Evolutionary conservation across 495 filamentous ascomycete species (phyloP).

Genomic region (Tuber aestivum): DNA sequence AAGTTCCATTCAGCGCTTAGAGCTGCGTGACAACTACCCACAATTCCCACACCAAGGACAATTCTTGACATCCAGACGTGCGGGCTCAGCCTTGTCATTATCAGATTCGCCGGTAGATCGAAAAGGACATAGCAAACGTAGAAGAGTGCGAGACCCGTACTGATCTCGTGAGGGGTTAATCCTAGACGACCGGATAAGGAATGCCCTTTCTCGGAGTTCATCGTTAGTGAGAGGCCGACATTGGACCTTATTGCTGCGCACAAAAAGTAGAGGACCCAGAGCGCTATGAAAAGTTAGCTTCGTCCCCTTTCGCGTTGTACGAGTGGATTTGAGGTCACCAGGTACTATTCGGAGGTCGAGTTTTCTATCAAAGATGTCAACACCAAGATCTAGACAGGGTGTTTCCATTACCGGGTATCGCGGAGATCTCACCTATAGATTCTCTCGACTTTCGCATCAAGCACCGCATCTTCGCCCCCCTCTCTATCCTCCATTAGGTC

Average conservation of each 20-base stretch:
- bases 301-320: not conserved
- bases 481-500: slow-evolving; percentile 43
- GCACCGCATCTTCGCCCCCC: slow-evolving; percentile 45
- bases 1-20: slow-evolving; percentile 78
- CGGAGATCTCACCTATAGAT: slow-evolving; percentile 54
- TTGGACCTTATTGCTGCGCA: slow-evolving; percentile 88
- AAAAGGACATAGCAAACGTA: slow-evolving; percentile 88
- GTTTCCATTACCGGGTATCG: not conserved
- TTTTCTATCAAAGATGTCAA: slow-evolving; percentile 50
- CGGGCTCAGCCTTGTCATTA: slow-evolving; percentile 79
- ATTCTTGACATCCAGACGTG: slow-evolving; percentile 92
- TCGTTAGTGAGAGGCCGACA: slow-evolving; percentile 83
- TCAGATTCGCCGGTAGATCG: slow-evolving; percentile 80
- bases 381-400: not conserved
- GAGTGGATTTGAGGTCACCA: slow-evolving; percentile 43
- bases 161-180: slow-evolving; percentile 66
- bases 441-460: slow-evolving; percentile 54
- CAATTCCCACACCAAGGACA: slow-evolving; percentile 76
- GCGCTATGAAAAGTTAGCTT: slow-evolving; percentile 50
- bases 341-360: slow-evolving; percentile 80
- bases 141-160: slow-evolving; percentile 76
- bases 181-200: slow-evolving; percentile 62
- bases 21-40: slow-evolving; percentile 73
- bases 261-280: slow-evolving; percentile 91
- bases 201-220: slow-evolving; percentile 65